These are phyloP conservation scores for Schwanniomyces sp. DNA, from an alignment of 805 yeast genomes.

Conservation along the genomic window DNA sequence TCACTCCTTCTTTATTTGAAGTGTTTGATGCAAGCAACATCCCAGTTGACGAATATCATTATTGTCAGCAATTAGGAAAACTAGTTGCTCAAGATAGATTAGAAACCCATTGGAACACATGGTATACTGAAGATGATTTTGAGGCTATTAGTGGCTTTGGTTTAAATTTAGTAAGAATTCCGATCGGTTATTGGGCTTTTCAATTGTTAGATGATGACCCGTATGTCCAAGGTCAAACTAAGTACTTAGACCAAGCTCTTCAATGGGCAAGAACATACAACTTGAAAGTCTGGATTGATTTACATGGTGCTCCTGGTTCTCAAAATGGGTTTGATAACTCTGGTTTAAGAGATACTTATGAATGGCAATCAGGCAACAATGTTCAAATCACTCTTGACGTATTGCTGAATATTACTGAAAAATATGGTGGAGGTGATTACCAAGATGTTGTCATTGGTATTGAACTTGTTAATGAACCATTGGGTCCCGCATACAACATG, in stretches of 20 bases:
- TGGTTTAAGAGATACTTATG: constrained; percentile 66
- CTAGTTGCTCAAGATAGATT: constrained; percentile 53
- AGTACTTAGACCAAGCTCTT: constrained; percentile 73
- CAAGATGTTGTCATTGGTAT: constrained; percentile 78
- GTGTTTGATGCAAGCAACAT: constrained; percentile 41
- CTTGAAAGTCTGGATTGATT: constrained; percentile 83
- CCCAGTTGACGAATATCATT: constrained; percentile 86
- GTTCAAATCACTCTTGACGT: constrained; percentile 55
- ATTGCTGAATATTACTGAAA: constrained; percentile 51
- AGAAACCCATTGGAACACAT: constrained; percentile 73
- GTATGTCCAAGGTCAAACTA: constrained; percentile 78
- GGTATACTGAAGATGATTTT: constrained; percentile 75
- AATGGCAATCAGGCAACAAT: constrained; percentile 59
- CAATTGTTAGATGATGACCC: constrained; percentile 65
- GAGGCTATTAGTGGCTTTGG: constrained; percentile 58
- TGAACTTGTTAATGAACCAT: constrained; percentile 87
- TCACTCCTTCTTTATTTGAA: constrained; percentile 74
- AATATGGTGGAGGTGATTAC: constrained; percentile 63
- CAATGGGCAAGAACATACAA: constrained; percentile 66
- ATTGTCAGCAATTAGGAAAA: constrained; percentile 58
- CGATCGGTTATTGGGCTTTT: constrained; percentile 96
- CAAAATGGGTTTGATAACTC: constrained; percentile 97
- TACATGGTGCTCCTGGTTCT: constrained; percentile 96
- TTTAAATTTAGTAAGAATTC: constrained; percentile 83
- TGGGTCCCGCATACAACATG: constrained; percentile 68